Conservation (phyloP, 768 basidiomycete species). For the Phylloporus sp. region DNA sequence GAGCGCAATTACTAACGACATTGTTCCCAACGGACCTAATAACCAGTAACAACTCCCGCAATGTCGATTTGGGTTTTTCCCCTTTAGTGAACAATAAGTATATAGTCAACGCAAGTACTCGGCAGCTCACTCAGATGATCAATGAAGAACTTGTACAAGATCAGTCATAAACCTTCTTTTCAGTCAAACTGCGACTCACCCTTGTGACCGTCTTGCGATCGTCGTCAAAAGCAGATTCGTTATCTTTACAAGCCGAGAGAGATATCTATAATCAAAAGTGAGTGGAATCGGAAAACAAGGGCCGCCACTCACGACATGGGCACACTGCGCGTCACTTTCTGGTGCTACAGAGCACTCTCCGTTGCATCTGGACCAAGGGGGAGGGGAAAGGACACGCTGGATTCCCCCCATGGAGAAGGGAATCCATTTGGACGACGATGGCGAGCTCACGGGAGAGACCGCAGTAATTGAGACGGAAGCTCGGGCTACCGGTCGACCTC, state of each 20-base stretch:
- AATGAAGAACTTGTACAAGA: constrained; percentile 23
- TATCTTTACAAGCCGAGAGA: constrained; percentile 28
- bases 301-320: constrained; percentile 24
- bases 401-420: constrained; percentile 4
- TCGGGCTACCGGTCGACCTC: constrained; percentile 13
- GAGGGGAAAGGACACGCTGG: constrained; percentile 21
- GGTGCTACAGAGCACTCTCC: constrained; percentile 11
- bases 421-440: constrained; percentile 8
- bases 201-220: constrained; percentile 16
- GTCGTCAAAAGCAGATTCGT: constrained; percentile 22
- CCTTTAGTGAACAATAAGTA: constrained; percentile 11
- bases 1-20: neutral
- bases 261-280: constrained; percentile 17
- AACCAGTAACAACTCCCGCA: constrained; percentile 16
- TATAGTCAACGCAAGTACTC: neutral
- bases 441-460: constrained; percentile 17
- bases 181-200: constrained; percentile 4
- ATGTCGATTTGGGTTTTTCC: constrained; percentile 19
- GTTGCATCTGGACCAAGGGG: constrained; percentile 10
- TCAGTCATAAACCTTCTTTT: neutral
- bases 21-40: constrained; percentile 19
- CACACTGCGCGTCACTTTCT: constrained; percentile 3
- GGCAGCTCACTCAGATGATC: constrained; percentile 23
- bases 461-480: constrained; percentile 8
- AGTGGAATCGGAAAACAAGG: neutral